Conservation (phyloP, 202 grass and related monocot genomes). For the Digitaria exilis region DNA sequence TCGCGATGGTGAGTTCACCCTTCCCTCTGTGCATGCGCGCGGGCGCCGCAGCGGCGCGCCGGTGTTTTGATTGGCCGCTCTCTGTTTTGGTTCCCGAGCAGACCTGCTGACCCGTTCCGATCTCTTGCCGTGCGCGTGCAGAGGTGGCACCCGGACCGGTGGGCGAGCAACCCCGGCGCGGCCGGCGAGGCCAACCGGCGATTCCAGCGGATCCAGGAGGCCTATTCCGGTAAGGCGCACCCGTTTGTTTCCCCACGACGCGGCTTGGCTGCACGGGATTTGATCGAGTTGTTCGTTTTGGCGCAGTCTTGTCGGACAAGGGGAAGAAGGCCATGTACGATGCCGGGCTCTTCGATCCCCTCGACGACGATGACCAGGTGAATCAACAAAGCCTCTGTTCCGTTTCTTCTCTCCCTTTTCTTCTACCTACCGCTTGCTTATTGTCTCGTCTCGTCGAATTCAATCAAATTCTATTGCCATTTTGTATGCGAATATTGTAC, state of each 20-base stretch:
- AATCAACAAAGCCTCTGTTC: not conserved
- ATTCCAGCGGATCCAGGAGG: conserved; percentile 99
- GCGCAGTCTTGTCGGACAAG: conserved; percentile 86
- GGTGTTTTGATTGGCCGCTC: not conserved
- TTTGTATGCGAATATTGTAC: not conserved
- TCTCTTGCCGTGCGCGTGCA: conserved; percentile 36
- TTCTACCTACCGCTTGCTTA: not conserved
- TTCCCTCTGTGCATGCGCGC: too few species aligned
- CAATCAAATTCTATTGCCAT: not conserved
- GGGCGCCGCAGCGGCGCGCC: too few species aligned
- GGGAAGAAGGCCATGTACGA: conserved; percentile 95
- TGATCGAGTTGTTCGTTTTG: conserved; percentile 37
- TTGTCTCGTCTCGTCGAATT: not conserved
- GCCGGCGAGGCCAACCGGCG: conserved; percentile 78
- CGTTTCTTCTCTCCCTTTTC: not conserved
- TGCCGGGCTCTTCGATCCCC: conserved; percentile 81
- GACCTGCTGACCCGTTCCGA: not conserved
- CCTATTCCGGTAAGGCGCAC: conserved; percentile 81
- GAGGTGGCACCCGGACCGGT: conserved; percentile 99
- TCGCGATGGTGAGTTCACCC: conserved; percentile 63
- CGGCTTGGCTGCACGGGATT: not conserved
- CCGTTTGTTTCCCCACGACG: not conserved
- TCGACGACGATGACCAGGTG: conserved; percentile 89
- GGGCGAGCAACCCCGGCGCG: conserved; percentile 64
- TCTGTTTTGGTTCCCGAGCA: not conserved